Conservation (phyloP, 176 grass and related monocot genomes). For the Paspalum notatum region DNA sequence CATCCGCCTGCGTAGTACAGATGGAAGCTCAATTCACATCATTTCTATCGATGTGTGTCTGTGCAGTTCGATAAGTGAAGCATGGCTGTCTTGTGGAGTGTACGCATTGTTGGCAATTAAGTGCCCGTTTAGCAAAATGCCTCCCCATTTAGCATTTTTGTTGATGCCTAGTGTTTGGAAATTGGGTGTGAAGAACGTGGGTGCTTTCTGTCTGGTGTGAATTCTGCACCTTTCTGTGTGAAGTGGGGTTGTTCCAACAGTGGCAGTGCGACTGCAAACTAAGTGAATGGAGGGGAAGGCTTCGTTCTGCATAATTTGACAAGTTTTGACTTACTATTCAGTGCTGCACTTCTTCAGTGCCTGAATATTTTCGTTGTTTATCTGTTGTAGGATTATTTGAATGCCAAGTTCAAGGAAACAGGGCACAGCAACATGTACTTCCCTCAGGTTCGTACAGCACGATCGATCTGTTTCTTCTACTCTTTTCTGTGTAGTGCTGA, state of each 20-base stretch:
- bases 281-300: not conserved
- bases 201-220: not conserved
- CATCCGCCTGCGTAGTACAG: not conserved
- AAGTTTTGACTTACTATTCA: not conserved
- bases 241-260: not conserved
- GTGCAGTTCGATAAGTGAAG: not conserved
- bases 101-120: not conserved
- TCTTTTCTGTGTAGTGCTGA: not conserved
- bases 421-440: conserved; percentile 99
- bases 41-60: not conserved
- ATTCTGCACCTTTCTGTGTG: not conserved
- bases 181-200: not conserved
- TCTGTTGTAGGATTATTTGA: conserved; percentile 79
- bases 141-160: not conserved
- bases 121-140: not conserved
- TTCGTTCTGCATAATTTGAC: not conserved
- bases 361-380: conserved; percentile 9
- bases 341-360: not conserved
- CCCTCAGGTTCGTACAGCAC: conserved; percentile 61
- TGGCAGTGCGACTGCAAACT: not conserved
- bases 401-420: conserved; percentile 97
- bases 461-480: not conserved
- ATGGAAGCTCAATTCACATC: not conserved
- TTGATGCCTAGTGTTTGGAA: not conserved
- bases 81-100: not conserved